Base-by-base conservation (phyloP, 257 asterid species). In the Cynanchum wilfordii region DNA sequence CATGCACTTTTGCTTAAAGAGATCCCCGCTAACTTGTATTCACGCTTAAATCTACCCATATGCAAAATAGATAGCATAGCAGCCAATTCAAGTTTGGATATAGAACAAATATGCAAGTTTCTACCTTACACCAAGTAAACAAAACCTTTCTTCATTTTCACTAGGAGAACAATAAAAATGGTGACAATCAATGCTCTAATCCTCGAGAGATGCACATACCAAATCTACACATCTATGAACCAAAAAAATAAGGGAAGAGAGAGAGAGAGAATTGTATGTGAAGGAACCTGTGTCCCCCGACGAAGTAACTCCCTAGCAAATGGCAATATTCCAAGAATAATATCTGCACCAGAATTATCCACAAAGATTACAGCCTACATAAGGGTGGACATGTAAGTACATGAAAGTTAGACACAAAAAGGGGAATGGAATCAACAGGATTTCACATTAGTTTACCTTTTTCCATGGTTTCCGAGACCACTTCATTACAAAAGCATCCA, bases 281-380 rank as follows among this genome's bases (percentile, higher is more conserved):
- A 75, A 73, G 15, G 79, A 76, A 91, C 99, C 96, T 92, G 93
- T 64, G 93, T 86, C 81, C 98, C 98, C 51, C 66, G 87, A 64
- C 88, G 92, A 58, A 95, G 92, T 72, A 95, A 84, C 87, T 95
- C 99, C 80, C 99, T 86, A 24, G 96, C 88, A 83, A 91, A 92
- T 73, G 99, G 99, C 82, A 95, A 80, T 82, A 94, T 88, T 70
- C 99, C 99, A 83, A 95, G 85, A 73, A 95, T 82, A 69, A 95
- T 72, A 83, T 92, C 99, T 73, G 98, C 98, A 71, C 99, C 99
- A 58, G 99, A 95, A 84, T 92, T 95, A 82, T 92, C 99, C 44
- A 87, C 97, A 83, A 95, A 90, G 74, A 95, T 86, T 60, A 95
- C 88, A 79, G 86, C 97, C 97, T 93, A 96, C 64, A 51, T 66